Evolutionary conservation across 768 basidiomycete genomes (phyloP).

Genomic region (Sporobolomyces phaffii): DNA sequence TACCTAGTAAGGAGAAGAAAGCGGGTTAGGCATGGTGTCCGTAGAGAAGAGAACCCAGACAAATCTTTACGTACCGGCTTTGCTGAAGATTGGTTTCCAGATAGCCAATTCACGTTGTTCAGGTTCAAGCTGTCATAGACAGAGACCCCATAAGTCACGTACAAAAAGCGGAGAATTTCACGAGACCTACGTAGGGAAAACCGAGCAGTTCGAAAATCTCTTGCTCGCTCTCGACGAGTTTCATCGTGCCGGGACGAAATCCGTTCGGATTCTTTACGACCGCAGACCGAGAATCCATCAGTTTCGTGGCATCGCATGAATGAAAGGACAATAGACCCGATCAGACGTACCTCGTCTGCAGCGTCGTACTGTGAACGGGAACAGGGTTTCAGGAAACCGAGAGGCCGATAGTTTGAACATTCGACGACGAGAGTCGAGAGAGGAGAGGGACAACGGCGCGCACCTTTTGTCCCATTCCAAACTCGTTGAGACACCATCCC

Average conservation of each 20-base stretch:
- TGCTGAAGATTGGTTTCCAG: slow-evolving; percentile 2
- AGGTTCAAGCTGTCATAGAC: slow-evolving; percentile 9
- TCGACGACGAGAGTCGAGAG: neutral
- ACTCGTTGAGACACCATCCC: slow-evolving; percentile 34
- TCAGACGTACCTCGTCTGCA: slow-evolving; percentile 18
- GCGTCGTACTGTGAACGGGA: neutral
- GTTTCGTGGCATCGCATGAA: too few relatives aligned
- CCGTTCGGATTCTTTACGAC: slow-evolving; percentile 37
- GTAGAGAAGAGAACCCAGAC: neutral
- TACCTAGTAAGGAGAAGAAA: neutral
- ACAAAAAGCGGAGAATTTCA: neutral
- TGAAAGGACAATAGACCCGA: too few relatives aligned
- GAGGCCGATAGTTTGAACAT: too few relatives aligned
- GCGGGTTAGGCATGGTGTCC: neutral
- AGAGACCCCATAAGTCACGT: neutral
- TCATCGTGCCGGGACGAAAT: slow-evolving; percentile 24
- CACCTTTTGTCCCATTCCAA: slow-evolving; percentile 33
- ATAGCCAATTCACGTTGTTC: slow-evolving; percentile 16
- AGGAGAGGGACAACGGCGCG: neutral
- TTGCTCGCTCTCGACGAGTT: slow-evolving; percentile 31
- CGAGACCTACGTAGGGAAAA: slow-evolving; percentile 20
- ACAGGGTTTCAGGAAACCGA: too few relatives aligned
- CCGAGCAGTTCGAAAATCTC: slow-evolving; percentile 38
- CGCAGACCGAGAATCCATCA: too few relatives aligned
- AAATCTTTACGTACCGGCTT: neutral